Base-by-base conservation (phyloP, 164 flowering plant species). In the Dillenia turbinata region DNA sequence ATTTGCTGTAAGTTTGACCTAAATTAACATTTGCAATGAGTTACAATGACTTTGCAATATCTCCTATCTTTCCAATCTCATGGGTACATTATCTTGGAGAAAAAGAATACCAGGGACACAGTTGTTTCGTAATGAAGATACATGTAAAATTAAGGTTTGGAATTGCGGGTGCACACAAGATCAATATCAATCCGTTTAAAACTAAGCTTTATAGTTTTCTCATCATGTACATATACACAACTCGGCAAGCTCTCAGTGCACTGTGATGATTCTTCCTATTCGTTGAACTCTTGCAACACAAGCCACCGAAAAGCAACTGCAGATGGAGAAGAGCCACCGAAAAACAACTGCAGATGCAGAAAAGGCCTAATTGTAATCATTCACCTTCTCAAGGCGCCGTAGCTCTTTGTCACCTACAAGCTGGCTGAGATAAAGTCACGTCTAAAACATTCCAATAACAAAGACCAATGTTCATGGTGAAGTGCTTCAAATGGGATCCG, bases 371-470 rank as follows among this genome's bases (percentile, higher is more conserved):
- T 5, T 33, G 40, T 33, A 5, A 33, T n/a, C 3, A 49, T 40
- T 79, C 71, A 86, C 66, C 81, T 80, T 71, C 96, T 84, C 24
- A 91, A 68, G 62, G 94, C 88, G 53, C 97, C 97, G 69, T 89
- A 92, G 60, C 83, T 89, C 53, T 86, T 84, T 5, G 85, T 79
- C 15, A 77, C 91, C 97, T 90, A 60, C 59, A 64, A 62, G 72
- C 54, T 22, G 14, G 15, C 12, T 22, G 49, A 57, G 7, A 19
- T 52, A 40, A 11, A 53, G 57, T 51, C 49, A 57, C 19, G 8
- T 53, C 9, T 33, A 40, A 45, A 59, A 46, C 22, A 40, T n/a
- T 12, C 12, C 8, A 33, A 26, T 5, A 13, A 8, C 44, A 56
- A 56, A 15, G 4, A 17, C 24, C 22, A 24, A 56, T 11, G 12